Conservation (phyloP, 1,284 basidiomycete genomes). For the Peniophora sp. region DNA sequence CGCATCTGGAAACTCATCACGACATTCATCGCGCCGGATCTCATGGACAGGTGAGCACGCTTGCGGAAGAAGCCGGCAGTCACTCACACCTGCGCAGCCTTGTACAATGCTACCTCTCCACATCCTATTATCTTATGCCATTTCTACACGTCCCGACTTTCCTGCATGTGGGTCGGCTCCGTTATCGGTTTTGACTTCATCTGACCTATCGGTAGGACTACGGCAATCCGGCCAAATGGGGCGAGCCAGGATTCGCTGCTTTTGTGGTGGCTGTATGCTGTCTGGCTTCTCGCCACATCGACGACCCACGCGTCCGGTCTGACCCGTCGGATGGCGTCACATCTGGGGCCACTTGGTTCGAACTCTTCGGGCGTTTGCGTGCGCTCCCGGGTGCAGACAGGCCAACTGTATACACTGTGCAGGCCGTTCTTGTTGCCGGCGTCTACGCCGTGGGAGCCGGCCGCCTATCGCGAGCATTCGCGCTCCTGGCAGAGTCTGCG, state of each 20-base stretch:
- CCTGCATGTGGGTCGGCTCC: slow-evolving; percentile 51
- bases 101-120: slow-evolving; percentile 77
- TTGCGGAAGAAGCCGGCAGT: slow-evolving; percentile 2
- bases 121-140: slow-evolving; percentile 85
- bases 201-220: slow-evolving; percentile 54
- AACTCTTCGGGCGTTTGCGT: slow-evolving; percentile 76
- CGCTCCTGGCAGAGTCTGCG: slow-evolving; percentile 75
- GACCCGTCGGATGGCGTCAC: slow-evolving; percentile 74
- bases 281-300: slow-evolving; percentile 81
- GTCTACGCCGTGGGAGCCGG: slow-evolving; percentile 85
- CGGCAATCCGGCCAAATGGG: slow-evolving; percentile 87
- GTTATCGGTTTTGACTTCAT: slow-evolving; percentile 8
- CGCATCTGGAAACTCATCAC: slow-evolving; percentile 69
- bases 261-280: slow-evolving; percentile 88
- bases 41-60: slow-evolving; percentile 74
- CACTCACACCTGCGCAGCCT: slow-evolving; percentile 33
- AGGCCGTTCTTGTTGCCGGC: slow-evolving; percentile 79
- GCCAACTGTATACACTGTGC: slow-evolving; percentile 84
- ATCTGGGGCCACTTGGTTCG: slow-evolving; percentile 87
- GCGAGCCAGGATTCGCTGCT: slow-evolving; percentile 84
- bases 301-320: slow-evolving; percentile 79
- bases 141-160: slow-evolving; percentile 88
- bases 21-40: slow-evolving; percentile 70
- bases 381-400: slow-evolving; percentile 80
- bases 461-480: slow-evolving; percentile 79